Evolutionary conservation across 176 grass and related monocot genomes (phyloP), one percentile per base, ranked within the genome.

Genomic region (Juncus inflexus): DNA sequence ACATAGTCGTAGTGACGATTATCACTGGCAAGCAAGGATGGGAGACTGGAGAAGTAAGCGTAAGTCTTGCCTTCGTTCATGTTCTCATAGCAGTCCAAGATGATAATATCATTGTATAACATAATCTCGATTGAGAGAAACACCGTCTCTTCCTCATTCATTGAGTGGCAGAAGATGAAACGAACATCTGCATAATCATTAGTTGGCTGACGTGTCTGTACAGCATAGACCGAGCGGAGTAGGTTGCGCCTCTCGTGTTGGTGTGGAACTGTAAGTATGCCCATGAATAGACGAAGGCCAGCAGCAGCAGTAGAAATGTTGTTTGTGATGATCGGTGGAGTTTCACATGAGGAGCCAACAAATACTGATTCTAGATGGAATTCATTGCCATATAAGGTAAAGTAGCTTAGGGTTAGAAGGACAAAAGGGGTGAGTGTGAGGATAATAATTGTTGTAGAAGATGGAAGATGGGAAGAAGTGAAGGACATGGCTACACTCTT

Each of bases 41-140:
- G 74, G 13, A 90, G 39, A 37, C 72, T 38, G 4, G 87, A 77
- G 72, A 90, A 83, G 80, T 75, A 91, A 41, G 55, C 38, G 77
- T 91, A 81, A 1, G 83, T 91, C 83, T 91, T 86, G 42, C 80
- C 87, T 12, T 37, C 60, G 67, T 86, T 70, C 83, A 86, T 80
- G 80, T 91, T 91, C 80, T 86, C 88, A 5, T 75, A 78, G 80
- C 83, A 91, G 74, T 91, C 62, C 13, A 91, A 76, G 55, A 86
- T 73, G 42, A 91, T 7, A 69, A 91, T 65, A 77, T 86, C 87
- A 65, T 70, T 51, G 69, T 72, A 59, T 40, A 62, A 36, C 66
- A 75, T 37, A 60, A 75, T 74, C 73, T 86, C 83, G 4, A 82
- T 57, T 11, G 69, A 45, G 15, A 81, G 64, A 7, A 80, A 60